Base-by-base conservation (phyloP, 2,329 filamentous ascomycete species). In the Fusarium pilosicola region DNA sequence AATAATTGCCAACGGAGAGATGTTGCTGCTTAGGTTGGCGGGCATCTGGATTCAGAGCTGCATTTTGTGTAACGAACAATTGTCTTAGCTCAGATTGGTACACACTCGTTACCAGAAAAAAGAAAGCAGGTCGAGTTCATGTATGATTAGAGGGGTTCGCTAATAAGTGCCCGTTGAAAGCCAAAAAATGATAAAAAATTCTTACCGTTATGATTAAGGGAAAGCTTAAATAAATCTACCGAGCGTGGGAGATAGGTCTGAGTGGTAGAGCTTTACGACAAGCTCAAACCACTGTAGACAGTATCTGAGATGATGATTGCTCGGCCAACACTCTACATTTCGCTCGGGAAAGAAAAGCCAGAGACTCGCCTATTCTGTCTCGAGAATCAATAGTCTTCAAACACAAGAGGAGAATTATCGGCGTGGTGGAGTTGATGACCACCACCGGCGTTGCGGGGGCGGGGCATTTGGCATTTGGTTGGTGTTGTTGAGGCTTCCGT, bases 391-490 rank as follows among this genome's bases (percentile, higher is more conserved):
- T 44, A 18, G 20, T 20, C 30, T 41, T 45, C 38, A 48, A 48
- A 44, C 41, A 51, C 52, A 28, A 34, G 52, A 74, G 51, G 58
- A 64, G 39, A 71, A 60, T 39, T 65, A 34, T 74, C 56, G 63
- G 52, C 67, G 54, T 65, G 49, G 71, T 74, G 71, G 71, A 74
- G 71, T 69, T 62, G 17, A 12, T 49, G 46, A 41, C 28, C 41
- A 55, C n/a, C 51, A 42, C 62, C 51, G 68, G 63, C 48, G 71
- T 74, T 74, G 71, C 71, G 71, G 71, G 71, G 71, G 71, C 71
- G 71, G 71, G 71, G 71, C 68, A 68, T 32, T 22, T 36, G 49
- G 32, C 68, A 68, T 32, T 22, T 36, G 49, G 49, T 52, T 36
- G 49, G 49, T 52, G 28, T 44, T 42, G 44, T 65, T 44, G 62